Base-by-base conservation (phyloP, 352 stramenopile genomes). In the Globisporangium barbulae region DNA sequence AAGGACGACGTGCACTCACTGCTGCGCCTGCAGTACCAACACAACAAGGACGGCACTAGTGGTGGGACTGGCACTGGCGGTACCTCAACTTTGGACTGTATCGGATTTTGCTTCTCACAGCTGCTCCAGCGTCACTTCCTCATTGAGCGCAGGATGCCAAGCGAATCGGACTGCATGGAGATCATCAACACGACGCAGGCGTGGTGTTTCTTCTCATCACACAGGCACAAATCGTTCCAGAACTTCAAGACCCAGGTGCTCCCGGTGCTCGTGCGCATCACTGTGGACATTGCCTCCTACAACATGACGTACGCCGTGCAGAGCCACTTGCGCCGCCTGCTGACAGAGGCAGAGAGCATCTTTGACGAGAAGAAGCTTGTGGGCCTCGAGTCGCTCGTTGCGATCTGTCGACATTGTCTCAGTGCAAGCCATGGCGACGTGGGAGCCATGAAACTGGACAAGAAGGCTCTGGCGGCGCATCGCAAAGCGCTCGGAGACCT, bases 151-250 rank as follows among this genome's bases (percentile, higher is more conserved):
- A 67, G 70, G 25, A 28, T 82, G 37, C 79, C 82, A 0, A 74
- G 68, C 1, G 81, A 89, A 19, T 64, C 69, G 0, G 83, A 94
- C 50, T 87, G 80, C 60, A 90, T 92, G 82, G 83, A 91, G 61
- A 83, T 89, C 59, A 84, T 94, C 72, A 94, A 94, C 70, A 88
- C 78, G 4, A 85, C 75, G 2, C 85, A 94, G 48, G 82, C 83
- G 30, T 94, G 80, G 85, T 87, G 65, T 9, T 94, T 90, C 63
- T 92, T 92, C 57, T 82, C 82, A 2, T 71, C 80, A 7, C 45
- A 73, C 33, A 73, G 80, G 70, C 63, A 77, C 28, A 71, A 74
- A 56, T 78, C 70, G 63, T 72, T 70, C 37, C 53, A 65, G 53
- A 68, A 63, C 45, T 72, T 89, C 21, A 61, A 65, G 28, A 62